Evolutionary conservation across 148 eudicot species (phyloP), one percentile per base, ranked within the genome.

Genomic region (Chenopodium suecicum): DNA sequence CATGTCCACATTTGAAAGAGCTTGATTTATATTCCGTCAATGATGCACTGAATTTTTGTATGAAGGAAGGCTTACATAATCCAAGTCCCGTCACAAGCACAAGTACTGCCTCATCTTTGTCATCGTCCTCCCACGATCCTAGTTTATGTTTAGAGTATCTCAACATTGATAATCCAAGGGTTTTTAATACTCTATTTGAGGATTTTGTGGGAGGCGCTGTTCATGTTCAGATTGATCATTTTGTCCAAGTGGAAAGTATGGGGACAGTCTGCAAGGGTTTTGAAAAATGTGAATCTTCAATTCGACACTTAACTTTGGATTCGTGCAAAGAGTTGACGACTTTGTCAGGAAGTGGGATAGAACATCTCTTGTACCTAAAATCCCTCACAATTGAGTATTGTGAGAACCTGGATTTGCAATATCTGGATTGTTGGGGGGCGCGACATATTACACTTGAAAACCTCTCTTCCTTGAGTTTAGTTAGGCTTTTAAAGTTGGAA

Each of bases 401-500:
- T 12, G 0, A 14, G 0, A 16, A 47, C 31, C 25, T 78, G 32
- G 63, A 29, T 13, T 2, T 47, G 41, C 22, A 70, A 70, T 50
- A 6, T 41, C 44, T 17, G 74, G 81, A 54, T 52, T 10, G 16
- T 52, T 3, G 56, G 8, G 27, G 56, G 17, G 13, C 9, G 17
- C 58, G 0, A 66, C 56, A 74, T 52, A 70, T 20, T 52, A 19
- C 31, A 12, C 82, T 79, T 22, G 4, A 58, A 1, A 14, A 11
- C 67, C 82, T 79, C 67, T 56, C 52, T 79, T 70, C 34, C 52
- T 79, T 79, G 82, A n/a, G 0, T 0, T 37, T 79, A 54, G 0
- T 48, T 10, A 1, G 1, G 1, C 74, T 78, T 11, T 10, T 11
- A 19, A 67, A 52, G 2, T 19, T 79, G 67, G 9, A 20, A n/a